These are phyloP conservation scores for Rhizophora apiculata DNA, from an alignment of 345 rosid species.

Conservation along the genomic window DNA sequence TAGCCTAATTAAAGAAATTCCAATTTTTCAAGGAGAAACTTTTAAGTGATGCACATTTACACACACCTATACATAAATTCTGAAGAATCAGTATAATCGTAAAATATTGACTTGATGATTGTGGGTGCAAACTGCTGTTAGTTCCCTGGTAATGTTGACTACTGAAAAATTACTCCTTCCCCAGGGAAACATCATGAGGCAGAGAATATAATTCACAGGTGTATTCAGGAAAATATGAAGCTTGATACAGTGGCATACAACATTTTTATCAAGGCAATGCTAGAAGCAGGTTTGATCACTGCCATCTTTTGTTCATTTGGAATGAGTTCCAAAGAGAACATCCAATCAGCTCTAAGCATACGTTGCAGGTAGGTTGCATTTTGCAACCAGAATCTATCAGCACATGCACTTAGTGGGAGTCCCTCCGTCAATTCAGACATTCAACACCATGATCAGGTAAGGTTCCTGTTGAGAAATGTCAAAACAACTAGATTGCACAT, in stretches of 20 bases:
- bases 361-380: conserved; percentile 56
- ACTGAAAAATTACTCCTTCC: conserved; percentile 15
- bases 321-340: conserved; percentile 14
- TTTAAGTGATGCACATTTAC: no score
- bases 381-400: conserved; percentile 61
- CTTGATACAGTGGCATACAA: conserved; percentile 80
- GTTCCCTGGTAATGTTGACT: conserved; percentile 3
- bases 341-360: conserved; percentile 17
- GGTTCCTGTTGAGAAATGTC: conserved; percentile 16
- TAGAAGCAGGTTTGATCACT: conserved; percentile 60
- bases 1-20: no score
- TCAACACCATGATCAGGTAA: conserved; percentile 75
- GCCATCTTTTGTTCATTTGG: conserved; percentile 5
- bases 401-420: conserved; percentile 53
- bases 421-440: conserved; percentile 67
- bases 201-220: conserved; percentile 42
- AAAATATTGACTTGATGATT: no score
- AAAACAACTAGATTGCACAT: not conserved
- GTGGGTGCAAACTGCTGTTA: not conserved
- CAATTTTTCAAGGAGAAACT: no score
- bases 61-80: no score
- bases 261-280: conserved; percentile 83
- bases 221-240: conserved; percentile 41
- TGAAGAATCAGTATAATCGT: no score
- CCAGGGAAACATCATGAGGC: conserved; percentile 71